Evolutionary conservation across 2,329 filamentous ascomycete genomes (phyloP), one percentile per base, ranked within the genome.

Genomic region (Apiospora saccharicola): DNA sequence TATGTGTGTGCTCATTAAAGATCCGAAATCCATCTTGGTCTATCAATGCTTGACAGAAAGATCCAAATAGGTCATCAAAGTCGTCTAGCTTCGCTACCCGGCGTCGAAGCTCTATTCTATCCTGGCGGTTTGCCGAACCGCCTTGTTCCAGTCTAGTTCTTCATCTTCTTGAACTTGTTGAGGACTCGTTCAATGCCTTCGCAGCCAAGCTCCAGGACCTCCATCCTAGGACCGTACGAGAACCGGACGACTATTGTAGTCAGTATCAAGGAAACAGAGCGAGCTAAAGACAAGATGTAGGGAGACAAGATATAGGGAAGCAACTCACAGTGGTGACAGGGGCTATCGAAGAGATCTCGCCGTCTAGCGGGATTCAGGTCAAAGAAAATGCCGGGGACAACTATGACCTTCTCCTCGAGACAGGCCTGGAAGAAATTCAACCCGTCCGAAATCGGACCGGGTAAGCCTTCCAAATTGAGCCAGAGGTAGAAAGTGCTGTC

Each of bases 301-400:
- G 10, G 6, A 47, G 16, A 64, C 13, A 10, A 4, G 8, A 24
- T 44, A 44, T 8, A 3, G 4, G 34, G 67, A 22, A 19, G 14
- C 22, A 70, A 75, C 79, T 79, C 72, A 81, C 79, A 97, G 84
- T 96, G 93, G 84, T 98, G 96, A 84, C 96, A 98, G 73, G 96
- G 96, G 76, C 91, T 94, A 84, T 98, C 96, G 76, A 98, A 98
- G 77, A 98, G 83, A 82, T 98, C 96, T 81, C 96, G 89, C 75
- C 96, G 89, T 82, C 94, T 93, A 47, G 93, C 92, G 4, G 96
- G 96, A 85, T 98, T 98, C 75, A 98, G 84, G 79, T 98, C 96
- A 82, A 98, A 98, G 89, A 98, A 98, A 82, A 98, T 98, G 73
- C 96, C 96, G 0, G 96, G 96, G 5, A 98, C 96, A 24, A 98